Base-by-base conservation (phyloP, 225 moss, liverwort and hornwort genomes). In the Straminergon stramineum region DNA sequence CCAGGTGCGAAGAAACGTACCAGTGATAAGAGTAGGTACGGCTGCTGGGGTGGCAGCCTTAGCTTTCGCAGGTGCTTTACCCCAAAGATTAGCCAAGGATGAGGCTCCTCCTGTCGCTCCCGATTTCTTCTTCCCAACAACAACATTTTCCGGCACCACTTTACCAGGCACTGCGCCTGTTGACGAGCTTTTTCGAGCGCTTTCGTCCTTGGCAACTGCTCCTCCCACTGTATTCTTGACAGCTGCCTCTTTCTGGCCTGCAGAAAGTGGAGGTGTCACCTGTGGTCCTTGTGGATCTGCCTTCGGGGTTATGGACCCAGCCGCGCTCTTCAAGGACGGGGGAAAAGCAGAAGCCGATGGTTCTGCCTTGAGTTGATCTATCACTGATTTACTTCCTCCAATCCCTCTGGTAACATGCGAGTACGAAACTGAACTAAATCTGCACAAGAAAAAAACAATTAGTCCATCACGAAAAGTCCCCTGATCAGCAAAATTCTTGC, bases 371-470 rank as follows among this genome's bases (percentile, higher is more conserved):
- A 80, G 83, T 62, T 91, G 92, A 74, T 90, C 66, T 74, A 95
- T 91, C 63, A 93, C 92, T 56, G 95, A 84, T 90, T 93, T 94
- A 76, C 91, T 93, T 89, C 92, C 90, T 83, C 90, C 90, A 61
- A 93, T 43, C 68, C 74, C 90, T 87, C 98, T 97, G 30, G 89
- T 91, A 82, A 96, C 95, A 86, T 87, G 90, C 22, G 95, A 87
- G 89, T 95, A 99, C 11, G 96, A 94, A 88, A 99, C 96, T 68
- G 96, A 95, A 93, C 99, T 99, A 86, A 96, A 99, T 88, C 99
- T 99, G 96, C 92, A 92, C 53, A 85, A 63, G 57, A 86, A 63
- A 12, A 52, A 41, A 41, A 80, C 32, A 48, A 90, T 4, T 39
- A 81, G 51, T 80, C 62, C 82, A 85, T 69, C 85, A 86, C 31